These are phyloP conservation scores for Kodamaea nitidulidarum DNA, from an alignment of 805 yeast genomes.

Conservation along the genomic window DNA sequence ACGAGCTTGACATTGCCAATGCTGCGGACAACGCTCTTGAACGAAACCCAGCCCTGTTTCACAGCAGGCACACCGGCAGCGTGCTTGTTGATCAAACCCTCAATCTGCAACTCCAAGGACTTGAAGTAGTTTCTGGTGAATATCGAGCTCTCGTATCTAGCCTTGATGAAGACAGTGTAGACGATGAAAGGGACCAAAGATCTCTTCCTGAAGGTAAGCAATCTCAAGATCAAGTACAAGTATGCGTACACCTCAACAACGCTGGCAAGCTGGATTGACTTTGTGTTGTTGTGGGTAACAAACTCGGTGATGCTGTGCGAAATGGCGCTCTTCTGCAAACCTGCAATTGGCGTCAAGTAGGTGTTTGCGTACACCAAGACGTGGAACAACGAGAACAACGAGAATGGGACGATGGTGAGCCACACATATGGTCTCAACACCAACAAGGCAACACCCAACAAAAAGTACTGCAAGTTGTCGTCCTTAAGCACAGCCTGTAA, in stretches of 20 bases:
- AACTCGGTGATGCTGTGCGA: conserved; percentile 39
- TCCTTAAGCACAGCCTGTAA: conserved; percentile 30
- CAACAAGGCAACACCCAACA: conserved; percentile 47
- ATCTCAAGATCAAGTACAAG: conserved; percentile 43
- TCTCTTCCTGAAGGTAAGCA: conserved; percentile 56
- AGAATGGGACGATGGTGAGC: conserved; percentile 67
- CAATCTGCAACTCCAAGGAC: conserved; percentile 55
- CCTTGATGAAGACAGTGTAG: conserved; percentile 63
- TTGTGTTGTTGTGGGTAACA: conserved; percentile 32
- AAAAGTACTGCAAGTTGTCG: conserved; percentile 72
- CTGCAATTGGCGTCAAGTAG: conserved; percentile 58
- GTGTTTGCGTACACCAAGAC: conserved; percentile 65
- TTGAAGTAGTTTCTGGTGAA: conserved; percentile 68
- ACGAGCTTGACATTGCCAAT: conserved; percentile 28
- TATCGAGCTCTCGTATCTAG: conserved; percentile 71
- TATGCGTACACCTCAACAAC: conserved; percentile 43
- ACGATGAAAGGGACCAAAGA: conserved; percentile 56
- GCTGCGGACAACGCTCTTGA: conserved; percentile 29
- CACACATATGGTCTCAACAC: conserved; percentile 55
- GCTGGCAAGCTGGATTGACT: conserved; percentile 38
- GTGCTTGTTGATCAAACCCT: conserved; percentile 25
- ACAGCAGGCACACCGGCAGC: conserved; percentile 26
- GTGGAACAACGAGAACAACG: conserved; percentile 78
- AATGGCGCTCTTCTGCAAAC: conserved; percentile 32
- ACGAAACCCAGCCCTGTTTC: conserved; percentile 35